phyloP scores from a whole-genome alignment of 169 alveolate genomes.

The Cystoisospora suis region DNA sequence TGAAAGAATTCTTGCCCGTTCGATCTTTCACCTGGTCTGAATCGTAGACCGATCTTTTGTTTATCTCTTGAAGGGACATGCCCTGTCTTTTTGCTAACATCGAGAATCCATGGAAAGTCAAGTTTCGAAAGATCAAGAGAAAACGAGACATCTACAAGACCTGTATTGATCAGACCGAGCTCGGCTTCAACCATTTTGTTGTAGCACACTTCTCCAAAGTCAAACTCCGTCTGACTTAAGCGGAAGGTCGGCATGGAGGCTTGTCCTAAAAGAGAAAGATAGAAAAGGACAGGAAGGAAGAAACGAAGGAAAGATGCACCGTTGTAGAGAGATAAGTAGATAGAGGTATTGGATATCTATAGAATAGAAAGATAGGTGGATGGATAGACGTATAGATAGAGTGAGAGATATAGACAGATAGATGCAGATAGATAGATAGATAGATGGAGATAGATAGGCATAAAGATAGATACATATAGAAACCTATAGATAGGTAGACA shows the following conservation, averaged over 20 bases:
- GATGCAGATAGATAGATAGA: background rate
- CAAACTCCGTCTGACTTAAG: constrained; percentile 82
- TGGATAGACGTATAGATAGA: background rate
- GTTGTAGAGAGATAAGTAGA: background rate
- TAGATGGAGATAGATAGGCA: background rate
- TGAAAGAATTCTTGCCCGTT: background rate
- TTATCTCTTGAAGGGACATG: constrained; percentile 88
- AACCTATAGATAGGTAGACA: background rate
- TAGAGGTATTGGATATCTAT: too few species aligned
- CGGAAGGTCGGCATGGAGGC: constrained; percentile 79
- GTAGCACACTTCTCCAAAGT: constrained; percentile 85
- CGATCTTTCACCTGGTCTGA: constrained; percentile 77
- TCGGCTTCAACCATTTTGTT: constrained; percentile 66
- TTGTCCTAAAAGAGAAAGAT: background rate
- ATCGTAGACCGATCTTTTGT: constrained; percentile 80
- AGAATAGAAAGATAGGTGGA: too few species aligned
- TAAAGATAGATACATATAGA: background rate
- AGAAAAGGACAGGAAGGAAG: background rate
- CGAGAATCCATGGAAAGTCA: constrained; percentile 84
- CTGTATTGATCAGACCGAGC: constrained; percentile 85
- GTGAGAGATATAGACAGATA: background rate
- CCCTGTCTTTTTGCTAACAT: constrained; percentile 85
- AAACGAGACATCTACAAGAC: constrained; percentile 90
- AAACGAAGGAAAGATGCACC: background rate
- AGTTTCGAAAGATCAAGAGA: constrained; percentile 82